Conservation (phyloP, 352 stramenopile species). For the Sclerospora graminicola region DNA sequence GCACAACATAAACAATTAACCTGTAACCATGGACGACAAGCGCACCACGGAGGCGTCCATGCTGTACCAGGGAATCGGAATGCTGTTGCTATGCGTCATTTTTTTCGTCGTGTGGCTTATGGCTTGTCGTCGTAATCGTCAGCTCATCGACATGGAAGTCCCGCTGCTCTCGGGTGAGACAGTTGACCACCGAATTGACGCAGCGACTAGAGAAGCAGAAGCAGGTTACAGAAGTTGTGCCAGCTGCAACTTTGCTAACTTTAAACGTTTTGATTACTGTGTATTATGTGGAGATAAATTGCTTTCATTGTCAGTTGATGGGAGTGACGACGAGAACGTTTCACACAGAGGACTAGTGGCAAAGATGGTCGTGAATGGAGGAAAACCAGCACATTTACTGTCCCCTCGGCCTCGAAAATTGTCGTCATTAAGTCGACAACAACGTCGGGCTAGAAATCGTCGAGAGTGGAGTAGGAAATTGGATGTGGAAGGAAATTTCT, state of each 20-base stretch:
- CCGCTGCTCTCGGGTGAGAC: slow-evolving; percentile 46
- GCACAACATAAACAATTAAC: too few relatives aligned
- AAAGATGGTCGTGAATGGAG: slow-evolving; percentile 4
- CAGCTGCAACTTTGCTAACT: slow-evolving; percentile 67
- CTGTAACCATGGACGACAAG: slow-evolving; percentile 11
- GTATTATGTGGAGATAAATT: slow-evolving; percentile 54
- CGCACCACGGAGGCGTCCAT: slow-evolving; percentile 25
- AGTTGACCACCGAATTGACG: slow-evolving; percentile 56
- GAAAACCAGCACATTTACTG: slow-evolving; percentile 1
- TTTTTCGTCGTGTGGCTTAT: slow-evolving; percentile 46
- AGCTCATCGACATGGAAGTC: slow-evolving; percentile 34
- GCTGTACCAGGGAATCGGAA: slow-evolving; percentile 49
- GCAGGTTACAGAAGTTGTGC: slow-evolving; percentile 34
- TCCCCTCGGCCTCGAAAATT: slow-evolving; percentile 20
- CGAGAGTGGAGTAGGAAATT: slow-evolving; percentile 61
- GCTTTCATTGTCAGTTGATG: slow-evolving; percentile 14
- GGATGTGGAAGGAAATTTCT: slow-evolving; percentile 43
- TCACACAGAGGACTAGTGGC: slow-evolving; percentile 5
- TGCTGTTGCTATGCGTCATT: slow-evolving; percentile 39
- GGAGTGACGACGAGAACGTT: slow-evolving; percentile 8
- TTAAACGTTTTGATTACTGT: slow-evolving; percentile 54
- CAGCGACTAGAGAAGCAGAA: slow-evolving; percentile 46
- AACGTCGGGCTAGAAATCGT: slow-evolving; percentile 33
- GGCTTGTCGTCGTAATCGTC: slow-evolving; percentile 29
- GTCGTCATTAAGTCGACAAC: slow-evolving; percentile 25